Evolutionary conservation across 495 filamentous ascomycete species (phyloP).

Genomic region (Emericellopsis terricola): DNA sequence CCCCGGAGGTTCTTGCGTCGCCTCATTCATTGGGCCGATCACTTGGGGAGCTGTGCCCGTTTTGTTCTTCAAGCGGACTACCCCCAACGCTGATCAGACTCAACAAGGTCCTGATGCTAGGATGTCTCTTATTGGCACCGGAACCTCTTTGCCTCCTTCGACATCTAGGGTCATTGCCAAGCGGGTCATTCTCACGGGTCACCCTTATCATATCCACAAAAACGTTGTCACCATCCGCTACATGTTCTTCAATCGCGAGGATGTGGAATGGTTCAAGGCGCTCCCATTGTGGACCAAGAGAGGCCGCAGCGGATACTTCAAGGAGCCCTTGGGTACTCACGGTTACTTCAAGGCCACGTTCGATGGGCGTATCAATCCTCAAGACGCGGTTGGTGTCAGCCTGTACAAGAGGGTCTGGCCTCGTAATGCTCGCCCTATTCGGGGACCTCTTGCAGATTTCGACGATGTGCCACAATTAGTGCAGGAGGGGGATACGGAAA

Average conservation of each 20-base stretch:
- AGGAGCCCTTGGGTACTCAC: constrained; percentile 88
- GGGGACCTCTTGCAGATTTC: constrained; percentile 15
- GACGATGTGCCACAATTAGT: constrained; percentile 1
- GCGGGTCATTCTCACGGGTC: constrained; percentile 82
- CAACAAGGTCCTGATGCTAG: constrained; percentile 13
- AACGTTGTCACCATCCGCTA: constrained; percentile 89
- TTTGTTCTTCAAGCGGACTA: constrained; percentile 58
- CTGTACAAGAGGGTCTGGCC: constrained; percentile 91
- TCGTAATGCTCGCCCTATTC: constrained; percentile 39
- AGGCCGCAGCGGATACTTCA: constrained; percentile 74
- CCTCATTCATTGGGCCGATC: constrained; percentile 74
- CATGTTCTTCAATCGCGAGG: constrained; percentile 97
- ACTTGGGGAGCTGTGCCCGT: constrained; percentile 84
- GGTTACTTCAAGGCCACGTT: constrained; percentile 99
- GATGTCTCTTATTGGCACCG: constrained; percentile 62
- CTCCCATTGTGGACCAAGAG: constrained; percentile 86
- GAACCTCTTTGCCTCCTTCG: constrained; percentile 67
- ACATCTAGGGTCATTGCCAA: constrained; percentile 75
- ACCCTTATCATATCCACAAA: constrained; percentile 97
- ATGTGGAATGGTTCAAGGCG: constrained; percentile 93
- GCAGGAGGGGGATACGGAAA: constrained; percentile 5
- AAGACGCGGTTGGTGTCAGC: constrained; percentile 83
- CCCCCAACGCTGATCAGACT: constrained; percentile 9
- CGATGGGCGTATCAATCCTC: constrained; percentile 85
- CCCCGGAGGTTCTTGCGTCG: constrained; percentile 78